Base-by-base conservation (phyloP, 805 yeast species). In the Wickerhamiella nectarea region DNA sequence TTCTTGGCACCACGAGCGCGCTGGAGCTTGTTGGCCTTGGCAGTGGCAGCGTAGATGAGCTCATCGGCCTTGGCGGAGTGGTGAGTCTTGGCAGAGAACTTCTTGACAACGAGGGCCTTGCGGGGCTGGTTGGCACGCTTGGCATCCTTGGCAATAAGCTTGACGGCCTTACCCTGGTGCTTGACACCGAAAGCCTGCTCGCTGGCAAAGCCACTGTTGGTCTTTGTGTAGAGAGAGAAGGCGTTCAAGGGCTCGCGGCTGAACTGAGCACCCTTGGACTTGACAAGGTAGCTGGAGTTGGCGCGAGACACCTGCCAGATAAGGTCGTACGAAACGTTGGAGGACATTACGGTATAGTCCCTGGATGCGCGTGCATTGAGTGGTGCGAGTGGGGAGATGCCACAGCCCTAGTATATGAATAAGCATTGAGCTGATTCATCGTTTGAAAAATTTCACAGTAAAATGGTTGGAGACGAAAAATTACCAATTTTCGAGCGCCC, bases 221-320 rank as follows among this genome's bases (percentile, higher is more conserved):
- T 53, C 63, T 61, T 63, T 57, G 69, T 57, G 72, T 71, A 65
- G 51, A 61, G 57, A 53, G 67, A 69, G 45, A 66, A 57, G 51
- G 63, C 60, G 67, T 70, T 70, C 54, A 71, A 61, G 55, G 75
- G 74, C 62, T 71, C 76, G 45, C 63, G 56, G 52, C 75, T 70
- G 59, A 68, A 62, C 48, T 54, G 57, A 46, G 59, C 58, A 48
- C 67, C 70, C 44, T 66, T 67, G 40, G 57, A 56, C 68, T 69
- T 70, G 51, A 70, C 72, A 47, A 70, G 62, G 67, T 52, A 70
- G 49, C 68, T 55, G 46, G 68, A 61, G 66, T 70, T 62, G 53
- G 61, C 55, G 54, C 71, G 68, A 63, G 72, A 63, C 44, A 71
- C 56, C 53, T 67, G 70, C 75, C 75, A 70, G 65, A 70, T 58